Conservation (phyloP, 805 yeast species). For the Kazachstania africana region DNA sequence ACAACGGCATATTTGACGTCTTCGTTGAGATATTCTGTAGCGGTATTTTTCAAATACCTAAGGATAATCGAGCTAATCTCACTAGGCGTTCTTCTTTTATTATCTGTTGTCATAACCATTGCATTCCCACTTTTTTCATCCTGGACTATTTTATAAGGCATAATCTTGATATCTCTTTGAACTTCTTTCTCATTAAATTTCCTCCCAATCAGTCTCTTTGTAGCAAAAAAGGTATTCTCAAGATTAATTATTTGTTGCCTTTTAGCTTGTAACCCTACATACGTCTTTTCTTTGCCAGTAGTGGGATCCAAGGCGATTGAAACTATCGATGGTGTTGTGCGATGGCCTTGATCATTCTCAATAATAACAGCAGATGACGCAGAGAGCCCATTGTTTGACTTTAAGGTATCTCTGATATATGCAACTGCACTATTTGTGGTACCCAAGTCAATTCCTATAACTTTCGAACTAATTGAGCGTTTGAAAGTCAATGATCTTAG, state of each 20-base stretch:
- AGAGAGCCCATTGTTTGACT: too few relatives aligned
- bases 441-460: conserved; percentile 74
- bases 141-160: conserved; percentile 48
- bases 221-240: conserved; percentile 68
- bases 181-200: conserved; percentile 57
- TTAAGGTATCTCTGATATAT: conserved; percentile 23
- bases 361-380: conserved; percentile 58
- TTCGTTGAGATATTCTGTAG: conserved; percentile 44
- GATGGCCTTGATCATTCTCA: conserved; percentile 62
- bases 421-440: conserved; percentile 86
- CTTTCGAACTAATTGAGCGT: conserved; percentile 28
- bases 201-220: conserved; percentile 72
- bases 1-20: conserved; percentile 61
- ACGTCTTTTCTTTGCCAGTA: conserved; percentile 17
- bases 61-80: conserved; percentile 60
- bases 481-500: too few relatives aligned
- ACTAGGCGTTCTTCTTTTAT: conserved; percentile 47
- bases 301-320: conserved; percentile 44
- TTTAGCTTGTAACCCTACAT: conserved; percentile 63
- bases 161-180: conserved; percentile 49
- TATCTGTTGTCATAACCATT: conserved; percentile 36
- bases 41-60: conserved; percentile 53
- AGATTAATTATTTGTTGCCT: conserved; percentile 70
- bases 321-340: conserved; percentile 73
- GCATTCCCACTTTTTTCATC: conserved; percentile 60